These are phyloP conservation scores for Buxus sempervirens DNA, from an alignment of 164 flowering plant species.

Conservation along the genomic window DNA sequence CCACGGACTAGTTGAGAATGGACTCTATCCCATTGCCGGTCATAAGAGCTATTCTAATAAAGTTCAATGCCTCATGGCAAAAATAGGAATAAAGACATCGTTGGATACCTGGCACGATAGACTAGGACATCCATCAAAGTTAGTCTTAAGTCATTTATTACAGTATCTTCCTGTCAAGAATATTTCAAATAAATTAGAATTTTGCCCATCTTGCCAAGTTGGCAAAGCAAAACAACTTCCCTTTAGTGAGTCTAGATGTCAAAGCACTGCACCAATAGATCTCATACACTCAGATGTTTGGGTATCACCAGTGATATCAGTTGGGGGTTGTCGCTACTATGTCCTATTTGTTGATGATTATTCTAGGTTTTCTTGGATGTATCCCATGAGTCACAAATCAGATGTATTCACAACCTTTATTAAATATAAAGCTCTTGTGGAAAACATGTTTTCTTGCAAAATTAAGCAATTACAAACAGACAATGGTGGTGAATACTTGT, in stretches of 20 bases:
- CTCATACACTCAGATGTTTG: slow-evolving; percentile 5
- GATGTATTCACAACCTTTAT: slow-evolving; percentile 3
- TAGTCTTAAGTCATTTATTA: neutral
- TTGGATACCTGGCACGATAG: slow-evolving; percentile 4
- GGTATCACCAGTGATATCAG: neutral
- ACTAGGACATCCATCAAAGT: slow-evolving; percentile 5
- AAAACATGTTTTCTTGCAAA: too few relatives aligned
- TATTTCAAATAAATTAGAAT: neutral
- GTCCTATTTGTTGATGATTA: too few relatives aligned
- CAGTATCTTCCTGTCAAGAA: neutral
- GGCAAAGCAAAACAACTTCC: slow-evolving; percentile 5
- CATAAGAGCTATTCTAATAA: slow-evolving; percentile 9
- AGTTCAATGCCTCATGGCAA: neutral
- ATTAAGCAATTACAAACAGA: slow-evolving; percentile 5
- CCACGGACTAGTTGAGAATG: too few relatives aligned
- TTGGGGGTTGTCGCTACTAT: slow-evolving; percentile 1
- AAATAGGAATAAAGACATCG: slow-evolving; percentile 6
- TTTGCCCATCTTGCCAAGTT: slow-evolving; percentile 4
- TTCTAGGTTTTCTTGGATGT: too few relatives aligned
- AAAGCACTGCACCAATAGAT: neutral
- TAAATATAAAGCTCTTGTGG: slow-evolving; percentile 10
- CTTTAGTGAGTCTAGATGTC: neutral
- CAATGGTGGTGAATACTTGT: slow-evolving; percentile 5
- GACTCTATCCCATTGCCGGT: slow-evolving; percentile 1
- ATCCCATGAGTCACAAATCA: slow-evolving; percentile 2